A percentile compares a stretch with the other conserved stretches of the same genome.
phyloP scores from a whole-genome alignment of 2,329 filamentous ascomycete genomes.

The Colletotrichum echinochloae region DNA sequence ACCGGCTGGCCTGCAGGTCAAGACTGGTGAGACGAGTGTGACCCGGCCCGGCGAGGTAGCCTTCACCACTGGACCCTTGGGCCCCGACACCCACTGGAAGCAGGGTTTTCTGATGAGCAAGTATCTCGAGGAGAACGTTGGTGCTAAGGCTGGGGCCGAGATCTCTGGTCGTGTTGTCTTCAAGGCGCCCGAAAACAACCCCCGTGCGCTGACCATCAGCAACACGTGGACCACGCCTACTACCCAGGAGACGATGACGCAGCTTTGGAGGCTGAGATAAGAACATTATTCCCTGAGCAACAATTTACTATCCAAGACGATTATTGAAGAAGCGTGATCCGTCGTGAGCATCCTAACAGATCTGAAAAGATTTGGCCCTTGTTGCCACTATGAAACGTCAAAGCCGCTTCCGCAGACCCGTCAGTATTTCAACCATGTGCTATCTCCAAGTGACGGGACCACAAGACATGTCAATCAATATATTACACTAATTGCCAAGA shows the following conservation, averaged over 20 bases:
- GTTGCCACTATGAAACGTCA: background rate
- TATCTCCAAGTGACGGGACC: background rate
- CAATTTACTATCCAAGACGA: background rate
- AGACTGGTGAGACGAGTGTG: conserved; percentile 72
- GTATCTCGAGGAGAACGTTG: conserved; percentile 60
- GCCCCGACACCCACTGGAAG: conserved; percentile 88
- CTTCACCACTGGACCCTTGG: conserved; percentile 87
- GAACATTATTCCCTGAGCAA: too few species aligned
- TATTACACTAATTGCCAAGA: background rate
- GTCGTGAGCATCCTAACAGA: background rate
- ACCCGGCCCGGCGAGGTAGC: conserved; percentile 73
- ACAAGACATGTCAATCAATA: background rate
- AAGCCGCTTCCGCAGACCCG: background rate
- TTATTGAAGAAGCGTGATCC: background rate
- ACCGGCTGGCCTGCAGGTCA: conserved; percentile 59
- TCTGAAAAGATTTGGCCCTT: background rate
- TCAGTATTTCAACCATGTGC: background rate
- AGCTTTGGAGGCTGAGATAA: conserved; percentile 65
- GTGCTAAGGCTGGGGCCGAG: conserved; percentile 65
- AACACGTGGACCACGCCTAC: conserved; percentile 69
- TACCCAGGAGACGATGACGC: conserved; percentile 55
- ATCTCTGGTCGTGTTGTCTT: conserved; percentile 78
- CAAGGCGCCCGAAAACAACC: conserved; percentile 75
- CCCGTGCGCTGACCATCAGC: conserved; percentile 74
- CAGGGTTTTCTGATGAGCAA: conserved; percentile 82